Conservation (phyloP, 73 alveolate genomes). For the Paramecium sexaurelia region DNA sequence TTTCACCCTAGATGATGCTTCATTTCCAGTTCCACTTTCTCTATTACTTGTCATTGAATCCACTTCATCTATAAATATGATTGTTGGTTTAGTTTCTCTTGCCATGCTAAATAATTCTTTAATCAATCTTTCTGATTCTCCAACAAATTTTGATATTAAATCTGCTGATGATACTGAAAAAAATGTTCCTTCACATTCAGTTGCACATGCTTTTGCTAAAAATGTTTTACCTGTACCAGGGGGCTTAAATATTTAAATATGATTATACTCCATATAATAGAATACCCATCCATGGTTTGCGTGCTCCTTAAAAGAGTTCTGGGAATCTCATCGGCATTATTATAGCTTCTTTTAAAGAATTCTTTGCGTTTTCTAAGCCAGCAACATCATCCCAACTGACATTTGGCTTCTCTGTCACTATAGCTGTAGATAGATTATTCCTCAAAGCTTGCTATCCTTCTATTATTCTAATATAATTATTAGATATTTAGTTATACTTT, state of each 20-base stretch:
- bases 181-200: constrained; percentile 92
- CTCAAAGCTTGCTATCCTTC: constrained; percentile 15
- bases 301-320: constrained; percentile 89
- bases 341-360: constrained; percentile 89
- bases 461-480: neutral
- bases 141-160: constrained; percentile 90
- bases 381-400: constrained; percentile 92
- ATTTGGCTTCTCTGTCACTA: constrained; percentile 85
- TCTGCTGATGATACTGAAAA: constrained; percentile 90
- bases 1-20: constrained; percentile 84
- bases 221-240: constrained; percentile 98
- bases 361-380: constrained; percentile 88
- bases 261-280: constrained; percentile 81
- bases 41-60: constrained; percentile 91
- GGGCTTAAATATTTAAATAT: constrained; percentile 63
- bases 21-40: constrained; percentile 82
- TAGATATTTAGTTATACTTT: neutral
- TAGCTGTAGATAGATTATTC: constrained; percentile 72
- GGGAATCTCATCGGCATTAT: constrained; percentile 92
- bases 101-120: constrained; percentile 92
- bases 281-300: constrained; percentile 97
- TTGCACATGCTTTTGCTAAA: constrained; percentile 96
- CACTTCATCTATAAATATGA: constrained; percentile 94
- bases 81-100: constrained; percentile 82
- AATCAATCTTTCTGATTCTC: constrained; percentile 88